Evolutionary conservation across 1,284 basidiomycete species (phyloP).

Genomic region (Meira miltonrushii): DNA sequence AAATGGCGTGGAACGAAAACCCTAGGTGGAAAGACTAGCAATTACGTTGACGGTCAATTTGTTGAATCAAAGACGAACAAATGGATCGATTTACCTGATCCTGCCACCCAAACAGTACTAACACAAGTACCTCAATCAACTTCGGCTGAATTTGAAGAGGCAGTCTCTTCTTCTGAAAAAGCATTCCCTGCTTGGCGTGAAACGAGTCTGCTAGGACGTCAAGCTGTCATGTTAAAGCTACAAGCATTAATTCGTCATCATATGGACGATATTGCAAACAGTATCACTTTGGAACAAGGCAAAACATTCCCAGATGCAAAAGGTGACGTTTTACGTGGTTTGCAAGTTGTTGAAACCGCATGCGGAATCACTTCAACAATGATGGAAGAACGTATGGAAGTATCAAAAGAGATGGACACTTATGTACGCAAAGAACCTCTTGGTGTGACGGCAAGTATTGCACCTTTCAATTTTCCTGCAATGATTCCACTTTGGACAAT

Average conservation of each 20-base stretch:
- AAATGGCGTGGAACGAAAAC: slow-evolving; percentile 78
- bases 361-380: slow-evolving; percentile 75
- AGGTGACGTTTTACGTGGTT: slow-evolving; percentile 84
- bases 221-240: slow-evolving; percentile 72
- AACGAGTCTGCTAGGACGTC: slow-evolving; percentile 77
- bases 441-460: slow-evolving; percentile 41
- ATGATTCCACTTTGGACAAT: slow-evolving; percentile 70
- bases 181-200: slow-evolving; percentile 87
- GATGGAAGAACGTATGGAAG: slow-evolving; percentile 85
- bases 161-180: slow-evolving; percentile 77
- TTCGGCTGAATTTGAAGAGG: slow-evolving; percentile 71
- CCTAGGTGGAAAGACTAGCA: slow-evolving; percentile 66
- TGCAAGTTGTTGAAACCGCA: slow-evolving; percentile 89
- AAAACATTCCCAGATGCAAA: slow-evolving; percentile 69
- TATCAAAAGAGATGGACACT: slow-evolving; percentile 94
- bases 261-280: slow-evolving; percentile 54
- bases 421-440: slow-evolving; percentile 72
- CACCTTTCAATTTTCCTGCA: slow-evolving; percentile 56
- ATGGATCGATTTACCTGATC: slow-evolving; percentile 82
- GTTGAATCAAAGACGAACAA: slow-evolving; percentile 69
- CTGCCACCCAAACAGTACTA: slow-evolving; percentile 81
- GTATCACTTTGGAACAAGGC: slow-evolving; percentile 50
- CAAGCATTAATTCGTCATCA: slow-evolving; percentile 54
- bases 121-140: slow-evolving; percentile 87
- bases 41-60: slow-evolving; percentile 82